Conservation (phyloP, 2,329 filamentous ascomycete genomes). For the Hymenoscyphus repandus region DNA sequence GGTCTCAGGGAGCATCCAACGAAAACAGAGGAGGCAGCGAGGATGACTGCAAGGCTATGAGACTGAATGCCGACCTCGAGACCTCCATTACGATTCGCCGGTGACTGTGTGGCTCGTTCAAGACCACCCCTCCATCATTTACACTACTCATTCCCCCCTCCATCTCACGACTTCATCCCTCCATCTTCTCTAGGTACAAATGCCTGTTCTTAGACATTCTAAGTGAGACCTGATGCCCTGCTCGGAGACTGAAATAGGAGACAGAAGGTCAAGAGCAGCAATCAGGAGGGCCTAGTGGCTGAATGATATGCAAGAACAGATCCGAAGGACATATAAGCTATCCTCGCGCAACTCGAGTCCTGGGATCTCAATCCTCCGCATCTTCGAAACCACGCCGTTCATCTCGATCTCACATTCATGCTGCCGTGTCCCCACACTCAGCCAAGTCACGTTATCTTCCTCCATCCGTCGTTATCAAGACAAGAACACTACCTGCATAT, state of each 20-base stretch:
- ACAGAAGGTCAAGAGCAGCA: slow-evolving; percentile 22
- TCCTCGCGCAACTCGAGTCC: slow-evolving; percentile 15
- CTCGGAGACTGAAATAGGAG: slow-evolving; percentile 11
- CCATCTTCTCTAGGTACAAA: background rate
- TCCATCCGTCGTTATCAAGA: background rate
- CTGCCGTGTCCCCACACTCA: slow-evolving; percentile 18
- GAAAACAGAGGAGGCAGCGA: slow-evolving; percentile 1
- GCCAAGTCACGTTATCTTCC: slow-evolving; percentile 17
- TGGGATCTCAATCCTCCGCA: slow-evolving; percentile 12
- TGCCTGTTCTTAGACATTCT: background rate
- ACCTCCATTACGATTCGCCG: slow-evolving; percentile 5
- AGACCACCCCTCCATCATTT: background rate
- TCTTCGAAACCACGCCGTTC: slow-evolving; percentile 8
- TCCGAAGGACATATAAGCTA: slow-evolving; percentile 19
- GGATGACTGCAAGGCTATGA: background rate
- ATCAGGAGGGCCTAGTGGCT: slow-evolving; percentile 22
- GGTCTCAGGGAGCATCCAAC: background rate
- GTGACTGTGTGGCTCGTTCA: slow-evolving; percentile 8
- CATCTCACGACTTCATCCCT: slow-evolving; percentile 1
- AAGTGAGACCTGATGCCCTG: slow-evolving; percentile 22
- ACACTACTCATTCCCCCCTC: slow-evolving; percentile 5
- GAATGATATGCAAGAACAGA: slow-evolving; percentile 11
- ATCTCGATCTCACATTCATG: slow-evolving; percentile 11
- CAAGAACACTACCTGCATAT: background rate
- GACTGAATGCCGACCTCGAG: background rate